phyloP scores from a whole-genome alignment of 805 yeast species.

The Spathaspora boniae region DNA sequence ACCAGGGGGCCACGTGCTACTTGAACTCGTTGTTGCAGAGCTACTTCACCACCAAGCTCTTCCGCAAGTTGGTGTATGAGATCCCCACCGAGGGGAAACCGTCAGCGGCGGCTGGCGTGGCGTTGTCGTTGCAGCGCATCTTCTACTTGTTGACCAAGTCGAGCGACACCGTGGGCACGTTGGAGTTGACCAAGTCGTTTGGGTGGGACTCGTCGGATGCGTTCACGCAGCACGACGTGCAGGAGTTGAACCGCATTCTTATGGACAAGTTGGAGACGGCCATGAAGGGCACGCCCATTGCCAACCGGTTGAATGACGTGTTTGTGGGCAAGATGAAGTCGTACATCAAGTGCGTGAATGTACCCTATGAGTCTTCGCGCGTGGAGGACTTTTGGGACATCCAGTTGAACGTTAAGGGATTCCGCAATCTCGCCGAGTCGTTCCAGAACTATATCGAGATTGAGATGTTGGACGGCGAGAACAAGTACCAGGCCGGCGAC shows the following conservation, averaged over 20 bases:
- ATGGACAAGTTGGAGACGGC: conserved; percentile 91
- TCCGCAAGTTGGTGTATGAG: conserved; percentile 81
- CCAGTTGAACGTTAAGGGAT: conserved; percentile 86
- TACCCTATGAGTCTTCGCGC: conserved; percentile 88
- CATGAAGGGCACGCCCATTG: conserved; percentile 83
- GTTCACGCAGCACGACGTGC: conserved; percentile 97
- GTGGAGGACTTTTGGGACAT: conserved; percentile 98
- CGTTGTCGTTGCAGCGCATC: conserved; percentile 81
- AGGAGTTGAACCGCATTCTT: conserved; percentile 88
- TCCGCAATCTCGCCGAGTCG: conserved; percentile 66
- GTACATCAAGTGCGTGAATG: conserved; percentile 87
- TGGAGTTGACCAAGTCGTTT: conserved; percentile 83
- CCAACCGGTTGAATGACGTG: conserved; percentile 56
- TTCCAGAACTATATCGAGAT: conserved; percentile 84
- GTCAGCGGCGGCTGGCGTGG: conserved; percentile 43
- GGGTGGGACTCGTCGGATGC: conserved; percentile 98
- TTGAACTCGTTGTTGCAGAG: conserved; percentile 89
- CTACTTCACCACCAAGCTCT: conserved; percentile 77
- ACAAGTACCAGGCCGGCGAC: conserved; percentile 86
- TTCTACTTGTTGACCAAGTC: conserved; percentile 79
- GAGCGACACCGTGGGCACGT: conserved; percentile 72
- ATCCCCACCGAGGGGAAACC: conserved; percentile 73
- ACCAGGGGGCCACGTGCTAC: conserved; percentile 99
- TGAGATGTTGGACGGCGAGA: conserved; percentile 90
- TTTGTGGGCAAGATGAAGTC: conserved; percentile 98